Evolutionary conservation across 179 eudicot genomes (phyloP).

Genomic region (Silene coronaria): DNA sequence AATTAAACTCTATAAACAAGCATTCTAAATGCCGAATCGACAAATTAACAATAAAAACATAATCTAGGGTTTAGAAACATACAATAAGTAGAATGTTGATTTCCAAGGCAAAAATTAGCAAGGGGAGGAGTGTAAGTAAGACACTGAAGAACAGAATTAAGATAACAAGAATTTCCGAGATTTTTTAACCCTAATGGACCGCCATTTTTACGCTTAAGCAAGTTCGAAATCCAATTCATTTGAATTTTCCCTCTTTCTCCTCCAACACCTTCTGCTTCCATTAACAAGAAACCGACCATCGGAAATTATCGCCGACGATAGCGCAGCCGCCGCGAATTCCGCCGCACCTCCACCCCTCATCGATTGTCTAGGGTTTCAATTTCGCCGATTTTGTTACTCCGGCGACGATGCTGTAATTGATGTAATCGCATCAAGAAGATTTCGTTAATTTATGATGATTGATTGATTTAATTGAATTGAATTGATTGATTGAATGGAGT

Average conservation of each 20-base stretch:
- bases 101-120: constrained; percentile 75
- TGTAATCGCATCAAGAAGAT: constrained; percentile 6
- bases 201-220: constrained; percentile 46
- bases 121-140: constrained; percentile 95
- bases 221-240: constrained; percentile 71
- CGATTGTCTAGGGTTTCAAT: background rate
- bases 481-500: background rate
- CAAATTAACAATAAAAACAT: background rate
- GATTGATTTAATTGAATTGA: background rate
- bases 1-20: background rate
- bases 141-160: constrained; percentile 95
- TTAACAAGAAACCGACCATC: constrained; percentile 17
- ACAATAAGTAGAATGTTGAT: constrained; percentile 64
- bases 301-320: background rate
- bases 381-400: background rate
- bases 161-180: constrained; percentile 85
- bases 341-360: constrained; percentile 8
- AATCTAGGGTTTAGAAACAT: constrained; percentile 14
- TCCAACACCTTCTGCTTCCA: constrained; percentile 7
- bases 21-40: background rate
- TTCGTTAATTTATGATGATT: too few relatives aligned
- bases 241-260: constrained; percentile 23
- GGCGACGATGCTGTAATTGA: background rate
- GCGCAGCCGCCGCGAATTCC: background rate
- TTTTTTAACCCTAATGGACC: constrained; percentile 82